Conservation (phyloP, 73 alveolate species). For the Diophrys sp. region DNA sequence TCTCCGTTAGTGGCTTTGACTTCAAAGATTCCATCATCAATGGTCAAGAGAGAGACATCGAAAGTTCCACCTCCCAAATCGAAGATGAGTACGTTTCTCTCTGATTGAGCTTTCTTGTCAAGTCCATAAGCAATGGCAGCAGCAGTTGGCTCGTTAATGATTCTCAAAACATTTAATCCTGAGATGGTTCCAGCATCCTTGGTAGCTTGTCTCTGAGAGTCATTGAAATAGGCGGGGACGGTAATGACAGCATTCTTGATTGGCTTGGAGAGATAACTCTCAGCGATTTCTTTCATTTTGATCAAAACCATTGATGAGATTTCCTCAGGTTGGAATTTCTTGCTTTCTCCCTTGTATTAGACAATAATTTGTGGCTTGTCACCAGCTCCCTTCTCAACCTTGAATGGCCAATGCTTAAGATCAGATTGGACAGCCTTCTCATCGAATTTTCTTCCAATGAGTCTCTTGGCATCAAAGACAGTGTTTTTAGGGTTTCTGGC, state of each 20-base stretch:
- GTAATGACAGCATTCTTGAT: conserved; percentile 86
- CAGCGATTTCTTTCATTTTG: conserved; percentile 92
- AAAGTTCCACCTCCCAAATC: conserved; percentile 93
- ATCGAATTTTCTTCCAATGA: conserved; percentile 88
- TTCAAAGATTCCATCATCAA: conserved; percentile 91
- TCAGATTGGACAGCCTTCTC: conserved; percentile 90
- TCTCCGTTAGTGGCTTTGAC: conserved; percentile 92
- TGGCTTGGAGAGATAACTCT: conserved; percentile 76
- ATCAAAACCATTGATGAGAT: conserved; percentile 92
- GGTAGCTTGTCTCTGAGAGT: conserved; percentile 91
- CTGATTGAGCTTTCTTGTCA: conserved; percentile 63
- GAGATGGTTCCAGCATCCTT: conserved; percentile 94
- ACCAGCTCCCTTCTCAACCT: conserved; percentile 84
- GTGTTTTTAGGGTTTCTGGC: conserved; percentile 96
- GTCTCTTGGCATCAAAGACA: conserved; percentile 88
- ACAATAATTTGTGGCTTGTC: conserved; percentile 91
- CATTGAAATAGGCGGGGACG: conserved; percentile 88
- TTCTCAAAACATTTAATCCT: conserved; percentile 87
- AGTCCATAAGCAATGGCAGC: conserved; percentile 94
- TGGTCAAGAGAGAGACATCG: conserved; percentile 86
- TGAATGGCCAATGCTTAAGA: conserved; percentile 88
- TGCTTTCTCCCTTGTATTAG: conserved; percentile 75
- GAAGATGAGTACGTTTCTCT: conserved; percentile 71
- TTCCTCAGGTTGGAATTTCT: conserved; percentile 91
- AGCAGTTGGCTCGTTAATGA: conserved; percentile 94